Conservation (phyloP, 1,284 basidiomycete species). For the Cystobasidium pallidum region DNA sequence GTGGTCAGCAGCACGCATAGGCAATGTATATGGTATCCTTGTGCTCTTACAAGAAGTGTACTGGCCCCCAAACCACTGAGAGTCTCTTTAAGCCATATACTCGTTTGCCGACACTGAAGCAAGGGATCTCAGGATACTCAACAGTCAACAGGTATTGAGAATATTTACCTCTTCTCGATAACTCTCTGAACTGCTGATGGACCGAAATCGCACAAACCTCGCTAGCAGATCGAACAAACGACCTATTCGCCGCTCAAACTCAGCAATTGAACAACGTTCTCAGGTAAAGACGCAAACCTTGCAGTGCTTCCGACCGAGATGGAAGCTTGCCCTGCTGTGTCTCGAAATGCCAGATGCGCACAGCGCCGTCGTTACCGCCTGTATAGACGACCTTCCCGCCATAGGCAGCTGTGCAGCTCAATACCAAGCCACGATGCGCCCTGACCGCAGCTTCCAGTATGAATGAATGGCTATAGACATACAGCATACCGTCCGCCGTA, state of each 20-base stretch:
- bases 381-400: constrained; percentile 14
- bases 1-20: constrained; percentile 53
- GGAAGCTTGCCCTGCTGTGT: constrained; percentile 50
- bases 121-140: background rate
- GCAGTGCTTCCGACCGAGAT: constrained; percentile 47
- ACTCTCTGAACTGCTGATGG: constrained; percentile 70
- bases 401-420: constrained; percentile 67
- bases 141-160: background rate
- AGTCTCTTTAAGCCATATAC: constrained; percentile 85
- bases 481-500: constrained; percentile 77
- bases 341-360: constrained; percentile 55
- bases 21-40: constrained; percentile 50
- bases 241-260: constrained; percentile 31
- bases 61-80: constrained; percentile 81
- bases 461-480: constrained; percentile 80
- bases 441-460: constrained; percentile 78
- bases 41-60: constrained; percentile 67
- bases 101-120: constrained; percentile 75
- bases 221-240: constrained; percentile 68
- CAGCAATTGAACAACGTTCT: constrained; percentile 52
- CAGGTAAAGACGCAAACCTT: constrained; percentile 44
- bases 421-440: constrained; percentile 76
- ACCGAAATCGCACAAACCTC: constrained; percentile 83
- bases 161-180: constrained; percentile 70
- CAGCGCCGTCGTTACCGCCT: constrained; percentile 55